Evolutionary conservation across 2,329 filamentous ascomycete species (phyloP).

Genomic region (Colletotrichum liriopes): DNA sequence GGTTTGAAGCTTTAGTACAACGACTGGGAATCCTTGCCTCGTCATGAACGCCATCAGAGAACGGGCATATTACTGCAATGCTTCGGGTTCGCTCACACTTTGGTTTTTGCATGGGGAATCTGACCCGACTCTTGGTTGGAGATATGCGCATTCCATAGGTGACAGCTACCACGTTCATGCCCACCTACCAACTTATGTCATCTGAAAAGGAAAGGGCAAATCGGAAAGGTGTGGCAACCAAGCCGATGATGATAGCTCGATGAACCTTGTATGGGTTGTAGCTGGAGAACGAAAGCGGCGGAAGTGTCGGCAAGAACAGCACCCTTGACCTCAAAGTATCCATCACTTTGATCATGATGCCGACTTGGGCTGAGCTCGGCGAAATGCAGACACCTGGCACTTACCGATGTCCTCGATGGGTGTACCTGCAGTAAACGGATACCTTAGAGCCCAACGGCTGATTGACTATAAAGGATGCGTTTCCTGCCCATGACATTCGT

Average conservation of each 20-base stretch:
- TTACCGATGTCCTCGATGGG: not conserved
- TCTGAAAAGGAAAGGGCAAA: slow-evolving; percentile 6
- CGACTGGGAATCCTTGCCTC: slow-evolving; percentile 1
- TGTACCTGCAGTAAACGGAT: not conserved
- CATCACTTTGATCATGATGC: not conserved
- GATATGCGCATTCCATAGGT: slow-evolving; percentile 3
- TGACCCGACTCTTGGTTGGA: not conserved
- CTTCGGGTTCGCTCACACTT: not conserved
- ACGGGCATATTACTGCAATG: not conserved
- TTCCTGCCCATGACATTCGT: not conserved
- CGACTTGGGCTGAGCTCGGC: not conserved
- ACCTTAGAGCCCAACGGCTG: no score
- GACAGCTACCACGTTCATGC: slow-evolving; percentile 4
- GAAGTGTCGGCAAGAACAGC: slow-evolving; percentile 14
- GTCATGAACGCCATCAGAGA: not conserved
- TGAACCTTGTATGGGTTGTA: no score
- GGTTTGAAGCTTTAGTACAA: slow-evolving; percentile 10
- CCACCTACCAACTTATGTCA: not conserved
- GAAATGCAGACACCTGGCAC: not conserved
- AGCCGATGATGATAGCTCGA: not conserved
- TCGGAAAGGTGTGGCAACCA: not conserved
- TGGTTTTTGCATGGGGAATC: not conserved
- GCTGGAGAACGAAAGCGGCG: not conserved
- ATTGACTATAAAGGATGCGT: slow-evolving; percentile 27
- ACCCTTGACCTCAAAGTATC: not conserved